Conservation (phyloP, 1,139 yeast genomes). For the Lodderomyces elongisporus region DNA sequence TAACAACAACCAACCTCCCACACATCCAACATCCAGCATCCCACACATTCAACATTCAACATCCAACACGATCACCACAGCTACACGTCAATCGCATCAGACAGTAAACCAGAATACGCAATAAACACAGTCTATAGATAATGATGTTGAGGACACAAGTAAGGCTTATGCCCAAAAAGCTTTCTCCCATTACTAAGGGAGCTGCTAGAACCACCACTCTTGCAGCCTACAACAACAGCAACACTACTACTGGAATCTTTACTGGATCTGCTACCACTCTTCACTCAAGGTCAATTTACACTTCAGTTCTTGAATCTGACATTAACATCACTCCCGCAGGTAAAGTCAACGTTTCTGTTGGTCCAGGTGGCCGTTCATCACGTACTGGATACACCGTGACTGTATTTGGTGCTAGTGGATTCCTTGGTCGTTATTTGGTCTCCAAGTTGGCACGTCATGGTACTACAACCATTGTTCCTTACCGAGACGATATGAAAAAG, state of each 20-base stretch:
- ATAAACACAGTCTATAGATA: too few species aligned
- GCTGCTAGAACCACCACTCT: too few species aligned
- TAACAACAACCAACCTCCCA: too few species aligned
- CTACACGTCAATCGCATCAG: too few species aligned
- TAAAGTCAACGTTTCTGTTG: conserved; percentile 63
- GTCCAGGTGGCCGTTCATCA: conserved; percentile 81
- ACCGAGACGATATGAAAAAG: conserved; percentile 72
- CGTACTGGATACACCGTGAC: conserved; percentile 91
- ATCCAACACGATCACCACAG: too few species aligned
- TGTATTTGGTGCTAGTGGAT: conserved; percentile 80
- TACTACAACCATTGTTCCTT: conserved; percentile 71
- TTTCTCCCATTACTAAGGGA: too few species aligned
- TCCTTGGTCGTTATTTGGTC: conserved; percentile 68
- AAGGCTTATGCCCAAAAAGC: conserved; percentile 1
- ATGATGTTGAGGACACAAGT: conserved; percentile 5
- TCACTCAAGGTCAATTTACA: conserved; percentile 37
- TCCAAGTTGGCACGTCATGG: conserved; percentile 80
- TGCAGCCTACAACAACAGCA: conserved; percentile 27
- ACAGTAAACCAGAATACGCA: too few species aligned
- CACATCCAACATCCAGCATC: too few species aligned
- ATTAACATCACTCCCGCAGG: conserved; percentile 74
- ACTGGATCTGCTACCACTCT: too few species aligned
- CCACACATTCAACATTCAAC: too few species aligned
- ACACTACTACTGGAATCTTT: conserved; percentile 19
- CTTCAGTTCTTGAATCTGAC: conserved; percentile 49